Base-by-base conservation (phyloP, 2,329 filamentous ascomycete genomes). In the Huntiella bhutanensis region DNA sequence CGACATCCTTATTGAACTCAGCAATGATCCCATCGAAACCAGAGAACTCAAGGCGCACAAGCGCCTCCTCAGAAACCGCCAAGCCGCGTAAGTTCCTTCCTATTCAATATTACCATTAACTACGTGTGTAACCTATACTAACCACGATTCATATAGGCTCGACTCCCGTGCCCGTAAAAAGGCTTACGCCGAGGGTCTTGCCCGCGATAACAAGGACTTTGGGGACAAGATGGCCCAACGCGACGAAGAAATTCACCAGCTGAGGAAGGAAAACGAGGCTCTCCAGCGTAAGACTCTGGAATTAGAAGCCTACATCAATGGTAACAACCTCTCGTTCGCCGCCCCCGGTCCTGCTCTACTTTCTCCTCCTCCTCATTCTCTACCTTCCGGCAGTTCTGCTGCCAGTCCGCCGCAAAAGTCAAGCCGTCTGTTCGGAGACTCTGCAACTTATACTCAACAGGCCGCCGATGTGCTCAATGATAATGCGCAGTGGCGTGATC, bases 1-100 rank as follows among this genome's bases (percentile, higher is more conserved):
- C 63, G 91, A 98, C 62, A 73, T 84, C 51, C 71, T 96, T 58
- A 96, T 98, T 62, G 72, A 80, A 45, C 78, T 84, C 63, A 88
- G 85, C 33, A 85, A 76, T 47, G 81, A 92, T 61, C 88, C 96
- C 57, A 78, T 91, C 53, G 81, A 93, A 67, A 82, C 94, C 67
- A 96, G 94, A 71, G 87, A 96, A 66, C 72, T 98, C 57, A 98
- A 98, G 74, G 86, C 94, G 61, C 91, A 95, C 64, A 96, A 96
- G 71, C 80, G 91, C 51, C 70, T 98, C 51, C 70, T 98, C 52
- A 76, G 91, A 58, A 98, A 98, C 65, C 78, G 91, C 57, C 88
- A 96, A 67, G 91, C 91, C 64, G 91, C 91, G 85, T 94, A 77
- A 69, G 82, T 73, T 52, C 10, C 33, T 15, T 55, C 52, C 56